Base-by-base conservation (phyloP, 129 eudicot species). In the Heracleum sosnowskyi region DNA sequence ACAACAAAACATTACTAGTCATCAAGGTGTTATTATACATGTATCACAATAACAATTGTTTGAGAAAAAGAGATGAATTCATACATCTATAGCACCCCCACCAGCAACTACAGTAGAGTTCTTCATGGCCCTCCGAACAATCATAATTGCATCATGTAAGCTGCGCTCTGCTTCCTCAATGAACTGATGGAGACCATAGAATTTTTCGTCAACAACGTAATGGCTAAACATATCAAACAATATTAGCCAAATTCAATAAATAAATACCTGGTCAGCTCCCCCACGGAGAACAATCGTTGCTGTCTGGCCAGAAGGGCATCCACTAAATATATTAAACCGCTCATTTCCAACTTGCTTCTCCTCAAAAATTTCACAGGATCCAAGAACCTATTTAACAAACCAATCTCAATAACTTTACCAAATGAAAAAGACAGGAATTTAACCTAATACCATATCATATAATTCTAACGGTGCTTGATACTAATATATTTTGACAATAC, bases 151-250 rank as follows among this genome's bases (percentile, higher is more conserved):
- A 87, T 96, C 99, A 86, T 96, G 99, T 78, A 96, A 89, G 84
- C 99, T 96, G 77, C 99, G 88, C 73, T 92, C 99, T 37, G 99
- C 99, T 87, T 96, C 99, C 82, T 96, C 99, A 75, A 96, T 96
- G 82, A 95, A 96, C 99, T 96, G 75, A 81, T 73, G 31, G 70
- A 34, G 31, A 80, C 76, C 18, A 34, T 73, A 28, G 63, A 31
- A 74, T 0, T 10, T 75, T 74, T 83, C 57, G 16, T 12, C 68
- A 44, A 11, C 36, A 76, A 74, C 16, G 42, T 49, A 12, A 4
- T 29, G 74, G 13, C 47, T 36, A 46, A 45, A 39, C 11, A 37
- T 11, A 31, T 8, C 29, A 55, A 55, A 74, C 4, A 35, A 16
- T 4, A 29, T 40, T 11, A 36, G 33, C 68, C 71, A 39, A 28